Percentiles rank a stretch among this genome's conserved stretches.
Conservation (phyloP, 768 basidiomycete species). For the Russula brevipes region DNA sequence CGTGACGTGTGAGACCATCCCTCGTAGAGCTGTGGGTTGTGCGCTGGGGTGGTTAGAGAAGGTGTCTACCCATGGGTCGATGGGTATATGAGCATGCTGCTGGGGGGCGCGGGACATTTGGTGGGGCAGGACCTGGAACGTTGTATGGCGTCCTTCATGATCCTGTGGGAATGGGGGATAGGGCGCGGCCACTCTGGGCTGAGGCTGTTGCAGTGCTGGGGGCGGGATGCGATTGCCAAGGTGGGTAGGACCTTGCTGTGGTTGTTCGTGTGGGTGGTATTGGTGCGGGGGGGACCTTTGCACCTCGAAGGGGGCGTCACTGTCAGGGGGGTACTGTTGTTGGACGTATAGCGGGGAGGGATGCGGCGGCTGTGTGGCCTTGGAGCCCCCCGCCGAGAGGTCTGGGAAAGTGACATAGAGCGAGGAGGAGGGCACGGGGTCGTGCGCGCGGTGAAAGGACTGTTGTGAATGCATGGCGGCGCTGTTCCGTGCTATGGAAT, state of each 20-base stretch:
- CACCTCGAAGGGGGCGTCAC: background rate
- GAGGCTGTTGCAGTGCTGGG: slow-evolving; percentile 8
- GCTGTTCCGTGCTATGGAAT: slow-evolving; percentile 6
- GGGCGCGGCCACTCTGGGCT: slow-evolving; percentile 4
- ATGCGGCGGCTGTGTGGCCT: slow-evolving; percentile 1
- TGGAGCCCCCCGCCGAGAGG: background rate
- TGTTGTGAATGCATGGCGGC: slow-evolving; percentile 8
- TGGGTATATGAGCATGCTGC: background rate
- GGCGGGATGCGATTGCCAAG: background rate
- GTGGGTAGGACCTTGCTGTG: background rate
- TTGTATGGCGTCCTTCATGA: background rate
- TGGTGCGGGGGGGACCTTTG: slow-evolving; percentile 2
- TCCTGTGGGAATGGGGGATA: slow-evolving; percentile 9
- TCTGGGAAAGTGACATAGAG: slow-evolving; percentile 5
- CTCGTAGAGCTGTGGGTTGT: background rate
- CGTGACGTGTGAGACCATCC: background rate
- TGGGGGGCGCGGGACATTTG: background rate
- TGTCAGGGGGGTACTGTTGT: slow-evolving; percentile 5
- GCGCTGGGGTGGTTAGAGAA: background rate
- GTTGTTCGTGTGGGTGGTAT: background rate
- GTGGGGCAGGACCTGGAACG: background rate
- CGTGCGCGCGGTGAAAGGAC: slow-evolving; percentile 2
- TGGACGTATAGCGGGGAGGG: background rate
- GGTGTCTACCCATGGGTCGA: background rate
- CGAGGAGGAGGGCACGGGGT: background rate